phyloP scores from a whole-genome alignment of 192 early-diverging fungal genomes.

The Oehlia diaphana region DNA sequence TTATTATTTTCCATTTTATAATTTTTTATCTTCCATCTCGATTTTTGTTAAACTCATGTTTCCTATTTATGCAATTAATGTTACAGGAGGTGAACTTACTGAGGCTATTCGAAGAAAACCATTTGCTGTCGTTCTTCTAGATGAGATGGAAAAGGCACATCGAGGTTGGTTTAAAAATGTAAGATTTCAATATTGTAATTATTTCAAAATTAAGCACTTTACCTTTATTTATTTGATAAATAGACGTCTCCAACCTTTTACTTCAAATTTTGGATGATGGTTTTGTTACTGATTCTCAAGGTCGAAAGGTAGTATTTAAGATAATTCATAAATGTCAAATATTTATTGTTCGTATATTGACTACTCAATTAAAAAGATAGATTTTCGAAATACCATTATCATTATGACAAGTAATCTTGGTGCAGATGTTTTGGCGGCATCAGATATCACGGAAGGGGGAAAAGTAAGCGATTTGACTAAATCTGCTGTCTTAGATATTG shows the following conservation, averaged over 20 bases:
- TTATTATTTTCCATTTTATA: background rate
- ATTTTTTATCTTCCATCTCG: background rate
- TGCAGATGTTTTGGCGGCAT: conserved; percentile 63
- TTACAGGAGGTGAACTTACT: conserved; percentile 60
- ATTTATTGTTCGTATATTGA: background rate
- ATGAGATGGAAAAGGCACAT: conserved; percentile 85
- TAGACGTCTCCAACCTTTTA: conserved; percentile 89
- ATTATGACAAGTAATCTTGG: conserved; percentile 83
- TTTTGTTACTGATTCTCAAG: conserved; percentile 75
- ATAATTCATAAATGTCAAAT: background rate
- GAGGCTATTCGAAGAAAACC: conserved; percentile 79
- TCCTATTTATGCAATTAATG: no score
- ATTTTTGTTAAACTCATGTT: background rate
- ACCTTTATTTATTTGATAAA: conserved; percentile 2
- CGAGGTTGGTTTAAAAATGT: background rate
- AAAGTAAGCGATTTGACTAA: conserved; percentile 55
- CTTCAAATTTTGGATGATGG: conserved; percentile 91
- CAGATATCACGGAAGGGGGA: conserved; percentile 41
- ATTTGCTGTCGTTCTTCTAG: conserved; percentile 74
- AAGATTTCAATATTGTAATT: background rate
- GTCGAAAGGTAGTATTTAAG: conserved; percentile 48
- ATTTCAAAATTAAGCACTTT: background rate
- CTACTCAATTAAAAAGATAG: conserved; percentile 37
- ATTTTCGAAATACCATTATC: conserved; percentile 81
- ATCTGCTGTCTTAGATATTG: conserved; percentile 63